These are phyloP conservation scores for Fusarium sublunatum DNA, from an alignment of 2,329 filamentous ascomycete genomes.

Conservation along the genomic window DNA sequence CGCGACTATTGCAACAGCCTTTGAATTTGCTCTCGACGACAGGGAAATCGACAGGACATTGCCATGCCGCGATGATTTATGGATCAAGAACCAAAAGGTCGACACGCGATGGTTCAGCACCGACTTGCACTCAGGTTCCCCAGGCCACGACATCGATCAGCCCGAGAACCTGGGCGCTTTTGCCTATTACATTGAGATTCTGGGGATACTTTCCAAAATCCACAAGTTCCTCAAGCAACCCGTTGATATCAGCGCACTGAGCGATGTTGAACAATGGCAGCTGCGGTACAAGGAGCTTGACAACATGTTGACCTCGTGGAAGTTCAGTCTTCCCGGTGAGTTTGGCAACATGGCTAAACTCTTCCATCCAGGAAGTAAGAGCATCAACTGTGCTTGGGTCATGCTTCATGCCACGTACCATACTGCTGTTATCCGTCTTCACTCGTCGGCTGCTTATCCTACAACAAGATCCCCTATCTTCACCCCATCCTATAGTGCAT, in stretches of 20 bases:
- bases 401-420: conserved; percentile 93
- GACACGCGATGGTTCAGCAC: conserved; percentile 85
- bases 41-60: conserved; percentile 89
- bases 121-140: conserved; percentile 56
- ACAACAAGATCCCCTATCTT: conserved; percentile 90
- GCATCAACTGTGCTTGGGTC: conserved; percentile 83
- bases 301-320: conserved; percentile 82
- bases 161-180: conserved; percentile 88
- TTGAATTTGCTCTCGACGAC: conserved; percentile 90
- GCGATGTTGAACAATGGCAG: conserved; percentile 92
- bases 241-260: conserved; percentile 85
- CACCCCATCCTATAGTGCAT: conserved; percentile 86
- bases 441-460: conserved; percentile 92
- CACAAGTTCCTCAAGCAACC: conserved; percentile 90
- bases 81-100: conserved; percentile 83
- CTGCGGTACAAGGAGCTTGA: conserved; percentile 87
- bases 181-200: conserved; percentile 89
- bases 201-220: conserved; percentile 87
- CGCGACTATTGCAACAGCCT: conserved; percentile 89
- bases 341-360: conserved; percentile 86
- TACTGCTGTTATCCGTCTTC: conserved; percentile 87
- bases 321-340: conserved; percentile 82
- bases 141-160: conserved; percentile 73
- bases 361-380: conserved; percentile 76
- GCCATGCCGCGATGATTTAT: conserved; percentile 88